These are phyloP conservation scores for Fusarium anthophilum DNA, from an alignment of 2,329 filamentous ascomycete genomes.

Conservation along the genomic window DNA sequence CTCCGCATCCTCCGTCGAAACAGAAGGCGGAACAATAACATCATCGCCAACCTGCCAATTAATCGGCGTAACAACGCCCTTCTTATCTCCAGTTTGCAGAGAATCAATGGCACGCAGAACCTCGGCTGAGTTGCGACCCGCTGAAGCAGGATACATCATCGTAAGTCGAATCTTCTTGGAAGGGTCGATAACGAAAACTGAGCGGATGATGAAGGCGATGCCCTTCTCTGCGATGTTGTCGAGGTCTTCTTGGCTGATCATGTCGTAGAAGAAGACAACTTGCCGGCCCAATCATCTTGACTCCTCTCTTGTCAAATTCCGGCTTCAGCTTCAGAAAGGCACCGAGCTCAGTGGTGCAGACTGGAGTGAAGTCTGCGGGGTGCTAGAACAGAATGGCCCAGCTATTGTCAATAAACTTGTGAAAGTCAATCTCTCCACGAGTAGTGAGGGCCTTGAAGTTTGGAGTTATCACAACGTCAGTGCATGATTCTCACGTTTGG, in stretches of 20 bases:
- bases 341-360: not conserved
- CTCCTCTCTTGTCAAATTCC: not conserved
- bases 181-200: constrained; percentile 93
- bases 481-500: accelerated
- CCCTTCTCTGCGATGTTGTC: constrained; percentile 82
- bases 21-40: constrained; percentile 85
- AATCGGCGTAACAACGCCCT: constrained; percentile 86
- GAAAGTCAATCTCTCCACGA: constrained; percentile 1
- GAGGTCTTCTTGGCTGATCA: constrained; percentile 79
- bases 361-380: not conserved
- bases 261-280: constrained; percentile 1
- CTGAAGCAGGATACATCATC: constrained; percentile 90
- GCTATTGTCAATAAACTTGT: not conserved
- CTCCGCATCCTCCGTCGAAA: constrained; percentile 85
- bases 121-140: constrained; percentile 82
- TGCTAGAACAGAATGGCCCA: constrained; percentile 1
- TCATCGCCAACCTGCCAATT: constrained; percentile 90
- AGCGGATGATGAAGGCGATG: constrained; percentile 91
- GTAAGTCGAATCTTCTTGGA: constrained; percentile 91
- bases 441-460: constrained; percentile 5
- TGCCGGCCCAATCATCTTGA: constrained; percentile 2
- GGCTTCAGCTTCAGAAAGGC: not conserved
- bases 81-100: constrained; percentile 83
- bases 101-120: constrained; percentile 80
- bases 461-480: not conserved